A percentile compares a stretch with the other conserved stretches of the same genome.
phyloP scores from a whole-genome alignment of 305 asterid genomes.

The Petunia hybrid region DNA sequence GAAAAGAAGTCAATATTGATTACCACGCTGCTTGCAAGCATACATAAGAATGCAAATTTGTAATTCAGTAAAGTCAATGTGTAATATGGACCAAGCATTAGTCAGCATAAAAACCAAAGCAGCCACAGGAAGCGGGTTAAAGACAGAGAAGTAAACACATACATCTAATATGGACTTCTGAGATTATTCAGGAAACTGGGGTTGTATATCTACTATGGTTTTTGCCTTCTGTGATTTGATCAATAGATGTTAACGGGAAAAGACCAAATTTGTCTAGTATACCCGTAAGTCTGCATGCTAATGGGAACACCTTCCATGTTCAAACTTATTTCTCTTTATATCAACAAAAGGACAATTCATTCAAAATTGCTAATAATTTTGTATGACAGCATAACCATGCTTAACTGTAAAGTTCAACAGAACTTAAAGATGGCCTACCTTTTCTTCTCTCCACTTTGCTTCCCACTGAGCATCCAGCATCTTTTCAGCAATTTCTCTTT shows the following conservation, averaged over 20 bases:
- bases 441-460: conserved; percentile 89
- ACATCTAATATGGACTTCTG: background rate
- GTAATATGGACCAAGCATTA: conserved; percentile 5
- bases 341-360: background rate
- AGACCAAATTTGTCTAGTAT: background rate
- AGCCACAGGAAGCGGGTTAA: background rate
- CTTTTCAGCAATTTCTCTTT: conserved; percentile 83
- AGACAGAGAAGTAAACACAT: background rate
- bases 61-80: conserved; percentile 2
- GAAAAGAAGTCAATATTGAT: conserved; percentile 6
- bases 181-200: background rate
- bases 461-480: conserved; percentile 95
- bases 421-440: conserved; percentile 50
- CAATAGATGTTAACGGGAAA: conserved; percentile 8
- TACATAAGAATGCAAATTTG: conserved; percentile 8
- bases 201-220: background rate
- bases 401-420: background rate
- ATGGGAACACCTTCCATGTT: background rate
- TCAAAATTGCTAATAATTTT: background rate
- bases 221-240: background rate
- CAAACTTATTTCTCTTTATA: background rate
- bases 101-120: conserved; percentile 15
- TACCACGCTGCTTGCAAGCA: background rate
- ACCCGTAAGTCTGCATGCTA: no score
- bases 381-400: background rate